A percentile compares a stretch with the other conserved stretches of the same genome.
Evolutionary conservation across 768 basidiomycete species (phyloP).

Genomic region (Xerocomus brunneocitrinus): DNA sequence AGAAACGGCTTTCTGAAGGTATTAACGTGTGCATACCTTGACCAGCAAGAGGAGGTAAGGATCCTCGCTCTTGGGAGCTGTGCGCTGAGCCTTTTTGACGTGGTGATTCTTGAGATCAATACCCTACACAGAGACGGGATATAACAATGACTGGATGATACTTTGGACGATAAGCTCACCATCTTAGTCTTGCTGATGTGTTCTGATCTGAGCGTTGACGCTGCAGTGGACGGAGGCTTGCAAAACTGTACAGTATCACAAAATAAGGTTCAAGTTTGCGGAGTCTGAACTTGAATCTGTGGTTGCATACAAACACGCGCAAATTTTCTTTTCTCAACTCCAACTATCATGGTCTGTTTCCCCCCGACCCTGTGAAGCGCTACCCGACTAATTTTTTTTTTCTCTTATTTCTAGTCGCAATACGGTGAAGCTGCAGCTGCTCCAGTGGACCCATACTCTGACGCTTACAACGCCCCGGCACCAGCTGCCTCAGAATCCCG

Average conservation of each 20-base stretch:
- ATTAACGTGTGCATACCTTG: conserved; percentile 57
- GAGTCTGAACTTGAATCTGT: conserved; percentile 26
- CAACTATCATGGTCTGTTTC: conserved; percentile 65
- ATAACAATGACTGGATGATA: conserved; percentile 20
- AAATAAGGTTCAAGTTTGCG: conserved; percentile 35
- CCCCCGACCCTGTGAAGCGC: conserved; percentile 2
- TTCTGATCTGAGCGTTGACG: conserved; percentile 45
- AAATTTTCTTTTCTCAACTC: conserved; percentile 39
- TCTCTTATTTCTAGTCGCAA: conserved; percentile 34
- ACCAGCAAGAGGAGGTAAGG: conserved; percentile 97
- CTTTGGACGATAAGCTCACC: conserved; percentile 59
- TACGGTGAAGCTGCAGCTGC: conserved; percentile 60
- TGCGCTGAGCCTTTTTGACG: conserved; percentile 96
- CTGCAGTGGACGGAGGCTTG: conserved; percentile 46
- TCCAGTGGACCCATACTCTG: conserved; percentile 75
- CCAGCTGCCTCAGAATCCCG: conserved; percentile 42
- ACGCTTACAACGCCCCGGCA: conserved; percentile 70
- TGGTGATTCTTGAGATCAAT: conserved; percentile 95
- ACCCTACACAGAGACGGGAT: conserved; percentile 55
- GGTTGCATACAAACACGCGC: conserved; percentile 41
- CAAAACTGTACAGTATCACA: conserved; percentile 57
- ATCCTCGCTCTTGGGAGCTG: conserved; percentile 97
- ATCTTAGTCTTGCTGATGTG: conserved; percentile 67
- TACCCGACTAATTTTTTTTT: conserved; percentile 4
- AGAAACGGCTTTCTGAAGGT: conserved; percentile 6